These are phyloP conservation scores for Pichia sp. DNA, from an alignment of 1,139 yeast genomes.

Conservation along the genomic window DNA sequence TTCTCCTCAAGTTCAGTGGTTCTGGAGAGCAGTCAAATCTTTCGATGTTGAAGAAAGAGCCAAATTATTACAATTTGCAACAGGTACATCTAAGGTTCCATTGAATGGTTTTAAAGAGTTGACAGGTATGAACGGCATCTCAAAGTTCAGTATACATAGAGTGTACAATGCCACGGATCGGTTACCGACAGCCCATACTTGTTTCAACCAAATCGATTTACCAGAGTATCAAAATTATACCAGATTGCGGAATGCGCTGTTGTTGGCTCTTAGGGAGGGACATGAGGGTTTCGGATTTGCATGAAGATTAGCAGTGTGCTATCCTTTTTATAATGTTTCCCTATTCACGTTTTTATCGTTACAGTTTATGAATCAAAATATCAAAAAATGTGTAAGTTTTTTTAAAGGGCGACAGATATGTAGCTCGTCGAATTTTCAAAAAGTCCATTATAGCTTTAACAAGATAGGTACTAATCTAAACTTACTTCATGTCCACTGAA, in stretches of 20 bases:
- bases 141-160: slow-evolving; percentile 85
- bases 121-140: slow-evolving; percentile 82
- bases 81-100: slow-evolving; percentile 97
- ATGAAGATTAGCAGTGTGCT: slow-evolving; percentile 10
- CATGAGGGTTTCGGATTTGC: slow-evolving; percentile 95
- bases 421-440: too few species aligned
- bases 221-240: slow-evolving; percentile 93
- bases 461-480: too few species aligned
- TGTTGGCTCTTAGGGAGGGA: slow-evolving; percentile 90
- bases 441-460: too few species aligned
- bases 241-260: slow-evolving; percentile 70
- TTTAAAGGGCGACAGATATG: too few species aligned
- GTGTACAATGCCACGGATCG: slow-evolving; percentile 85
- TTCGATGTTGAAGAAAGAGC: slow-evolving; percentile 95
- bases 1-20: slow-evolving; percentile 90
- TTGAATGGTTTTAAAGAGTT: slow-evolving; percentile 88
- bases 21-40: slow-evolving; percentile 96
- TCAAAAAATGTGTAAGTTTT: background rate
- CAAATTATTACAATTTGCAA: slow-evolving; percentile 87
- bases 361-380: background rate
- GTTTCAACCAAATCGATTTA: slow-evolving; percentile 90
- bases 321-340: background rate
- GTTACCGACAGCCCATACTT: slow-evolving; percentile 92
- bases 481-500: too few species aligned
- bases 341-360: background rate